Conservation (phyloP, 2,329 filamentous ascomycete genomes). For the Fusarium citri region DNA sequence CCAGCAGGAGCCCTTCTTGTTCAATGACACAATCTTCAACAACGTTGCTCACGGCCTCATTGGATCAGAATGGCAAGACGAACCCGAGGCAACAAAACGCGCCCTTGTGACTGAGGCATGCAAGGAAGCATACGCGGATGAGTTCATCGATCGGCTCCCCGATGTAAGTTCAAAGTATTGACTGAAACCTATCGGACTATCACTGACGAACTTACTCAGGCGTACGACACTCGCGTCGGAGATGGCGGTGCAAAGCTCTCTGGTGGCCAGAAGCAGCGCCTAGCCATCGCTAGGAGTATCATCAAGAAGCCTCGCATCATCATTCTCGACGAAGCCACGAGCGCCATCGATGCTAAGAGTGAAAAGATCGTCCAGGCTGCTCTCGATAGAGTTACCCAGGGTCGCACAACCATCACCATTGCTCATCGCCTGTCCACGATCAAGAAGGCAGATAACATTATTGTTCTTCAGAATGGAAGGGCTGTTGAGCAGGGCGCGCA, state of each 20-base stretch:
- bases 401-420: slow-evolving; percentile 74
- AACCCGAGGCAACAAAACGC: slow-evolving; percentile 54
- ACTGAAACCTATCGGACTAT: slow-evolving; percentile 15
- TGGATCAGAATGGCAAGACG: slow-evolving; percentile 52
- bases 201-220: slow-evolving; percentile 42
- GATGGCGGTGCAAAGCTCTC: slow-evolving; percentile 69
- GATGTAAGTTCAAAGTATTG: slow-evolving; percentile 38
- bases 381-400: slow-evolving; percentile 51
- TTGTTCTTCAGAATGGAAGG: slow-evolving; percentile 70
- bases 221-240: slow-evolving; percentile 59
- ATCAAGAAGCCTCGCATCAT: slow-evolving; percentile 68
- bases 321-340: slow-evolving; percentile 75
- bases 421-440: slow-evolving; percentile 72
- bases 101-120: slow-evolving; percentile 61
- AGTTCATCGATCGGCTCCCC: slow-evolving; percentile 64
- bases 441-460: slow-evolving; percentile 72
- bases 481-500: slow-evolving; percentile 73
- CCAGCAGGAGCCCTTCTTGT: slow-evolving; percentile 67
- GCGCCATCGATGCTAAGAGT: slow-evolving; percentile 57
- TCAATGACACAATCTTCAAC: slow-evolving; percentile 60
- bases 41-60: slow-evolving; percentile 62
- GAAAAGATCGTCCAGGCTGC: slow-evolving; percentile 59
- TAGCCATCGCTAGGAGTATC: slow-evolving; percentile 67
- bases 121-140: slow-evolving; percentile 63
- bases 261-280: slow-evolving; percentile 67